Percentiles rank a stretch among this genome's conserved stretches.
Conservation (phyloP, 768 basidiomycete genomes). For the Boletus sp. region DNA sequence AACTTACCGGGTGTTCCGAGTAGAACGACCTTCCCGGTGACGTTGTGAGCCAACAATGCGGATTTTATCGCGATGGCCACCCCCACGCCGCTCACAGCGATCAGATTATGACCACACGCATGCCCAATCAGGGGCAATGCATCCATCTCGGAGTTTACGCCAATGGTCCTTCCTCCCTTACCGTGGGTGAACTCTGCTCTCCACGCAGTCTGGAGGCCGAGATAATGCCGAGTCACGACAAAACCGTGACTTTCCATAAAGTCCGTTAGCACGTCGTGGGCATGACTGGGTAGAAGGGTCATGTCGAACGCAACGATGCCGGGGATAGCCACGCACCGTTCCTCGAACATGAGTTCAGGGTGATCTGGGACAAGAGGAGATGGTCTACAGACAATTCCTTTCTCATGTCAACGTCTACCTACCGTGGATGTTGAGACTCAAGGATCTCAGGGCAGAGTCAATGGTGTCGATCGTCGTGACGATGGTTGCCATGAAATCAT, state of each 20-base stretch:
- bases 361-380: constrained; percentile 42
- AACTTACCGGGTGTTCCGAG: constrained; percentile 71
- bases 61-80: constrained; percentile 70
- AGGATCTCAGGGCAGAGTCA: constrained; percentile 48
- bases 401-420: constrained; percentile 15
- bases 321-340: constrained; percentile 44
- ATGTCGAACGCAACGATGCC: constrained; percentile 2
- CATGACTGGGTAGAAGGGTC: constrained; percentile 45
- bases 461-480: constrained; percentile 51
- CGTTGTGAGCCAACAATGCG: constrained; percentile 58
- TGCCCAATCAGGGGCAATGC: constrained; percentile 54
- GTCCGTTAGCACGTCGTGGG: constrained; percentile 63
- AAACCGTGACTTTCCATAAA: constrained; percentile 72
- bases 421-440: constrained; percentile 77
- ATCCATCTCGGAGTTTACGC: constrained; percentile 79
- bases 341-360: constrained; percentile 65
- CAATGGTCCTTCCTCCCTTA: constrained; percentile 59
- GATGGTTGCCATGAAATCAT: constrained; percentile 51
- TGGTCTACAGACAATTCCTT: constrained; percentile 4
- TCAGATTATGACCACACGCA: constrained; percentile 82
- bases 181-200: constrained; percentile 65
- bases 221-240: constrained; percentile 65
- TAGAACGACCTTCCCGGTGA: constrained; percentile 66
- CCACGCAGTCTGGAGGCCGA: constrained; percentile 74
- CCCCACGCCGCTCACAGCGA: constrained; percentile 74